A percentile compares a stretch with the other conserved stretches of the same genome.
Conservation (phyloP, 2,329 filamentous ascomycete genomes). For the Myriosclerotinia curreyana region DNA sequence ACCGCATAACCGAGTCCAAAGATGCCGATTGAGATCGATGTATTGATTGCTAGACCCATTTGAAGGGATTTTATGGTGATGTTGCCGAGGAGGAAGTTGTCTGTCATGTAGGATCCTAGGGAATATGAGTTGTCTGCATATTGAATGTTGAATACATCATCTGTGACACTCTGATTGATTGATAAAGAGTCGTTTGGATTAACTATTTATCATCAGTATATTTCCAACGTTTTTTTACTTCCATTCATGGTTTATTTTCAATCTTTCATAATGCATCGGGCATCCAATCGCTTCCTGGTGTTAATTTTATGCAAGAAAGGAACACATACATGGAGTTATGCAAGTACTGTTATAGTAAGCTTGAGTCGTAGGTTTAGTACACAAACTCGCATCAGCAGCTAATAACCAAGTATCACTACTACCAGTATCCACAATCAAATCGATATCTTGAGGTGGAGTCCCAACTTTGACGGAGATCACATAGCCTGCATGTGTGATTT, state of each 20-base stretch:
- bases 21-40: constrained; percentile 51
- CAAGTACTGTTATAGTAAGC: constrained; percentile 32
- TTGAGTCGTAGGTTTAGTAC: constrained; percentile 25
- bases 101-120: constrained; percentile 49
- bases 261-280: neutral
- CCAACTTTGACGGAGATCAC: constrained; percentile 52
- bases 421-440: constrained; percentile 58
- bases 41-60: constrained; percentile 52
- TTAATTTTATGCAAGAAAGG: constrained; percentile 10
- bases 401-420: constrained; percentile 60
- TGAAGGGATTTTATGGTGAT: constrained; percentile 49
- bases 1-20: constrained; percentile 54
- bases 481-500: constrained; percentile 51
- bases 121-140: constrained; percentile 57
- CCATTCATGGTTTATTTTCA: too few relatives aligned
- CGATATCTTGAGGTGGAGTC: constrained; percentile 54
- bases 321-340: constrained; percentile 46
- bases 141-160: constrained; percentile 49
- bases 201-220: neutral
- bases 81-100: constrained; percentile 44
- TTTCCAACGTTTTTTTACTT: neutral
- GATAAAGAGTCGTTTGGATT: neutral
- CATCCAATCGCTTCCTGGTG: neutral
- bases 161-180: neutral
- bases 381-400: constrained; percentile 38